These are phyloP conservation scores for Aspergillus indologenus DNA, from an alignment of 495 filamentous ascomycete species.

Conservation along the genomic window DNA sequence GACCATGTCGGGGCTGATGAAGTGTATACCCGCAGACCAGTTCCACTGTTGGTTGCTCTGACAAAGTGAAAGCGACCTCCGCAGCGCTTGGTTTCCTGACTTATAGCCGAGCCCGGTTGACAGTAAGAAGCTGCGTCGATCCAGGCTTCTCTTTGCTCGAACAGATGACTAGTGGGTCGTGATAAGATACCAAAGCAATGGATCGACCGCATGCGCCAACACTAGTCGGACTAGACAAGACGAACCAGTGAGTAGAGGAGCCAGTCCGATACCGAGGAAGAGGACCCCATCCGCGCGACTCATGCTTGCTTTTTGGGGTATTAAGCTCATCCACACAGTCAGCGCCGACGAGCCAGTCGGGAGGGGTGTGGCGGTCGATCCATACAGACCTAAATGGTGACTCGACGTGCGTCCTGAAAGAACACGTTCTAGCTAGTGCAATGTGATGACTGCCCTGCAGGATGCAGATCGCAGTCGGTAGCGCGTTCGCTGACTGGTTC, in stretches of 20 bases:
- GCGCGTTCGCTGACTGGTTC: background rate
- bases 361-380: background rate
- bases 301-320: slow-evolving; percentile 3
- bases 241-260: background rate
- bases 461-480: background rate
- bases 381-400: background rate
- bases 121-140: background rate
- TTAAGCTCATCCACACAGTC: slow-evolving; percentile 11
- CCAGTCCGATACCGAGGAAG: background rate
- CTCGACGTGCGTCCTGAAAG: background rate
- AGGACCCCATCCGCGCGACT: background rate
- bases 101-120: background rate
- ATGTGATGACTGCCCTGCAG: slow-evolving; percentile 5
- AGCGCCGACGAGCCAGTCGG: slow-evolving; percentile 2
- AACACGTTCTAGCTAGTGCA: background rate
- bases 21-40: background rate
- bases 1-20: slow-evolving; percentile 12
- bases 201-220: background rate
- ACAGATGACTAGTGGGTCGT: background rate
- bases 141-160: background rate
- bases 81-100: background rate
- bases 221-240: background rate
- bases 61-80: background rate
- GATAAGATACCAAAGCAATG: slow-evolving; percentile 5
- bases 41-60: background rate